phyloP scores from a whole-genome alignment of 352 stramenopile genomes.

The Pythium pyrilobum region DNA sequence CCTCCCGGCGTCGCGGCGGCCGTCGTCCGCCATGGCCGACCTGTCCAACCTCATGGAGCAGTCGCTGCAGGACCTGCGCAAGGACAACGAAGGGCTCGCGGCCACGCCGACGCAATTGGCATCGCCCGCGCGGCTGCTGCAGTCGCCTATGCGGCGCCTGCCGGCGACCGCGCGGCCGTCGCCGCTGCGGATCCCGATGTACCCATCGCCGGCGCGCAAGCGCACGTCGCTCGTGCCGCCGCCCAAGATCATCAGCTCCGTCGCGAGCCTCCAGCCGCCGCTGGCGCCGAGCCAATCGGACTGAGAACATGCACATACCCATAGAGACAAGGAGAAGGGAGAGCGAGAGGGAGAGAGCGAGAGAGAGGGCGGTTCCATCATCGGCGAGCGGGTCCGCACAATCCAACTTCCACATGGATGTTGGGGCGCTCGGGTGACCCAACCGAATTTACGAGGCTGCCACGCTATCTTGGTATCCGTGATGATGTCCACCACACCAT shows the following conservation, averaged over 20 bases:
- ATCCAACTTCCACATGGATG: too few relatives aligned
- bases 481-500: too few relatives aligned
- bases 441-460: too few relatives aligned
- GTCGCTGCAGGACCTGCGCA: conserved; percentile 57
- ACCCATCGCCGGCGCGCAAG: conserved; percentile 14
- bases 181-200: conserved; percentile 18
- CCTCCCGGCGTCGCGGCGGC: conserved; percentile 31
- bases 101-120: background rate
- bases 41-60: conserved; percentile 78
- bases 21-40: conserved; percentile 67
- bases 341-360: too few relatives aligned
- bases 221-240: conserved; percentile 17
- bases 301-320: too few relatives aligned
- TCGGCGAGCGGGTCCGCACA: too few relatives aligned
- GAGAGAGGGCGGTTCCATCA: too few relatives aligned
- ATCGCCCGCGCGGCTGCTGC: conserved; percentile 4
- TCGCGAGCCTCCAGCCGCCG: background rate
- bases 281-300: background rate
- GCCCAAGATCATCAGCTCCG: conserved; percentile 19
- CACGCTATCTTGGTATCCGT: too few relatives aligned
- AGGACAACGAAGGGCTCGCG: conserved; percentile 26
- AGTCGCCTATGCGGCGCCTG: conserved; percentile 14
- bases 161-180: conserved; percentile 6
- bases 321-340: too few relatives aligned
- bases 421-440: too few relatives aligned